phyloP scores from a whole-genome alignment of 164 flowering plant genomes.

The Liquidambar formosana region DNA sequence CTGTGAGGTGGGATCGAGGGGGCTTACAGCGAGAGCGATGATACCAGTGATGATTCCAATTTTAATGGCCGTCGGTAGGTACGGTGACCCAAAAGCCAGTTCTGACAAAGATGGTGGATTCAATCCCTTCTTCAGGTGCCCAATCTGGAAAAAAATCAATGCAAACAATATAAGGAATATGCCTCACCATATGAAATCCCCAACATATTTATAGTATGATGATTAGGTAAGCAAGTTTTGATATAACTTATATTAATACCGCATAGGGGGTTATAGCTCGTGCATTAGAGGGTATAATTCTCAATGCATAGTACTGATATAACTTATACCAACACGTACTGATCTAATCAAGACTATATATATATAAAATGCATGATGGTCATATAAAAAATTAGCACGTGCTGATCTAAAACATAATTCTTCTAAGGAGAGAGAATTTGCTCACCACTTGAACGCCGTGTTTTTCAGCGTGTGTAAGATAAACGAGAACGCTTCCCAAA shows the following conservation, averaged over 20 bases:
- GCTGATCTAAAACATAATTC: background rate
- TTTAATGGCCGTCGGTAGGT: constrained; percentile 54
- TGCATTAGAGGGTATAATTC: no score
- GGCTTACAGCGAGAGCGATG: constrained; percentile 82
- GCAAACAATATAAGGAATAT: no score
- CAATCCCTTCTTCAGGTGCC: constrained; percentile 74
- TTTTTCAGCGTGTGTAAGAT: constrained; percentile 69
- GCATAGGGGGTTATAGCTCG: no score
- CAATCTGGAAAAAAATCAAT: constrained; percentile 57
- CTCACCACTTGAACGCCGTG: constrained; percentile 87
- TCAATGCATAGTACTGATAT: no score
- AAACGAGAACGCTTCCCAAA: constrained; percentile 74
- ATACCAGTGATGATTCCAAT: constrained; percentile 71
- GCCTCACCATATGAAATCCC: no score
- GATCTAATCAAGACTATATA: no score
- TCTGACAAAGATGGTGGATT: constrained; percentile 65
- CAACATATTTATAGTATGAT: no score
- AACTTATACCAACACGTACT: no score
- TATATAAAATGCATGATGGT: no score
- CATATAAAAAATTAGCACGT: no score
- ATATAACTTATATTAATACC: no score
- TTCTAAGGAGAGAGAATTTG: background rate
- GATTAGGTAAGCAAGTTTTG: no score
- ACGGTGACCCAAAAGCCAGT: constrained; percentile 49
- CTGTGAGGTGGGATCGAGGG: background rate